A percentile compares a stretch with the other conserved stretches of the same genome.
Evolutionary conservation across 1,284 basidiomycete genomes (phyloP).

Genomic region (Cryptococcus sp.): DNA sequence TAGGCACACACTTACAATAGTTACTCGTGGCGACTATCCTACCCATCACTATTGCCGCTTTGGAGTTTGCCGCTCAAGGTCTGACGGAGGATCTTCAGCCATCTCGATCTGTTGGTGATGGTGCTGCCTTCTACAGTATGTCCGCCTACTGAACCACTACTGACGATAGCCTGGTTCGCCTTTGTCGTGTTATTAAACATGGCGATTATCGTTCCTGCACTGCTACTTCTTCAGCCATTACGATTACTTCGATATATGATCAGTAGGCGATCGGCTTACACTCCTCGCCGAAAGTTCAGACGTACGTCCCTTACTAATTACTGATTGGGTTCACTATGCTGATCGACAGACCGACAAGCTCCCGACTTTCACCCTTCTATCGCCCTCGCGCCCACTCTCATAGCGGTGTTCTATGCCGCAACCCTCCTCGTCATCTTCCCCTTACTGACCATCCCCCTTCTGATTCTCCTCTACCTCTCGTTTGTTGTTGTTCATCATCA

Average conservation of each 20-base stretch:
- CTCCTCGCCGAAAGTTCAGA: constrained; percentile 72
- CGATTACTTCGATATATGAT: constrained; percentile 58
- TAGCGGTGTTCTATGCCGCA: constrained; percentile 65
- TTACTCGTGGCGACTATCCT: constrained; percentile 56
- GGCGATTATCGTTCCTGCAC: constrained; percentile 65
- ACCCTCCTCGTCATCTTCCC: constrained; percentile 70
- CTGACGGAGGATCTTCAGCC: constrained; percentile 52
- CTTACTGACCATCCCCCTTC: constrained; percentile 64
- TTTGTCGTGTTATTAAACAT: constrained; percentile 62
- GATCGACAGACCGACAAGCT: constrained; percentile 63
- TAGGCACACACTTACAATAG: constrained; percentile 16
- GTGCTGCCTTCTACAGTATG: constrained; percentile 62
- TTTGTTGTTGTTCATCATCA: constrained; percentile 70
- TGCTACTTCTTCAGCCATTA: constrained; percentile 65
- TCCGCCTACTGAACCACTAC: neutral
- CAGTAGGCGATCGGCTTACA: constrained; percentile 58
- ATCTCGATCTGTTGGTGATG: constrained; percentile 59
- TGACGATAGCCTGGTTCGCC: constrained; percentile 43
- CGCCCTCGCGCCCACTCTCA: constrained; percentile 60
- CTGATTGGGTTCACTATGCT: too few species aligned
- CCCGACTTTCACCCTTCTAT: constrained; percentile 63
- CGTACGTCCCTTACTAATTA: constrained; percentile 50
- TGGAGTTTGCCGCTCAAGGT: constrained; percentile 62
- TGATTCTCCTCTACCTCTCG: constrained; percentile 62
- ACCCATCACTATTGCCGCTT: constrained; percentile 61